Base-by-base conservation (phyloP, 768 basidiomycete species). In the Tulasnella sp. region DNA sequence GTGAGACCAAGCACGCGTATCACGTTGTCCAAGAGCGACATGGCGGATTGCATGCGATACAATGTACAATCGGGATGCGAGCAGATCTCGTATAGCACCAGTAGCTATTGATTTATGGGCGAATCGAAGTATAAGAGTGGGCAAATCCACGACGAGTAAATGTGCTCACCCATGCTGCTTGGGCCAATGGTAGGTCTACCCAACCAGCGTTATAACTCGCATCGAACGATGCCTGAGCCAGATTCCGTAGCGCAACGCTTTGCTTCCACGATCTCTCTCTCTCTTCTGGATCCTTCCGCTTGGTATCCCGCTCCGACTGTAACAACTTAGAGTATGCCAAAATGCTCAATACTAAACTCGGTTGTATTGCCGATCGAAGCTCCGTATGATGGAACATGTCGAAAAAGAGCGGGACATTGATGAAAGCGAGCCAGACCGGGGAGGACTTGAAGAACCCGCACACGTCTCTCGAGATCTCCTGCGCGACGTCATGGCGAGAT, bases 401-500 rank as follows among this genome's bases (percentile, higher is more conserved):
- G 51, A 60, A 60, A 51, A 63, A 63, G 24, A 63, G 44, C 3
- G 58, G 62, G 8, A 63, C 58, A 32, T 63, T 54, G 24, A 63
- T 11, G 62, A 60, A 63, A n/a, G 62, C 52, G 58, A 63, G 41
- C 56, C 29, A 43, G 47, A 51, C 42, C 10, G 45, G 38, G 5
- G 56, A 51, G 48, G 34, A 32, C 51, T 30, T 62, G 56, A 59
- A 59, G 49, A 59, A 23, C 29, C 17, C n/a, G 9, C 49, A 47
- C 9, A 59, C 45, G 32, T 59, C 43, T 1, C 34, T 21, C 15
- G 27, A 30, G 38, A 49, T 32, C 38, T 26, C 38, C 15, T 9
- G 27, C 1, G 49, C 27, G 15, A 38, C 47, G 10, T 29, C 7
- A 8, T 19, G 13, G 24, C 50, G 52, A 38, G 34, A 5, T 5